These are phyloP conservation scores for Xylaria flabelliformis DNA, from an alignment of 495 filamentous ascomycete genomes.

Conservation along the genomic window DNA sequence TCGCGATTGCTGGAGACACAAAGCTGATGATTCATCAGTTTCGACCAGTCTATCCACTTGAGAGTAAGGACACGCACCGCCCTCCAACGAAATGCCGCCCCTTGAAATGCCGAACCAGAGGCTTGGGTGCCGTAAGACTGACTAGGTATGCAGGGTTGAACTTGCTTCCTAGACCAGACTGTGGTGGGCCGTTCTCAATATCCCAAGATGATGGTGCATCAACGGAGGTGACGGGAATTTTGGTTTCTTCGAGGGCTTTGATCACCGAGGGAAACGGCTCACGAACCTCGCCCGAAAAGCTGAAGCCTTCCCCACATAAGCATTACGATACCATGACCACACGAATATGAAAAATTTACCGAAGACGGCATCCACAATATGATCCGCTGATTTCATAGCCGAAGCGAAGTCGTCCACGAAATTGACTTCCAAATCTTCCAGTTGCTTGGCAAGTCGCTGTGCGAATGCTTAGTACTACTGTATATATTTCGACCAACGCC, in stretches of 20 bases:
- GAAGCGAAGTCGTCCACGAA: conserved; percentile 81
- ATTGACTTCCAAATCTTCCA: conserved; percentile 79
- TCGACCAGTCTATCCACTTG: not conserved
- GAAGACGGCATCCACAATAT: conserved; percentile 94
- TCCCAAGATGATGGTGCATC: conserved; percentile 95
- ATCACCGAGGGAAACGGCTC: conserved; percentile 89
- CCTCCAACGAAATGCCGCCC: conserved; percentile 92
- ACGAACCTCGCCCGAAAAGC: conserved; percentile 88
- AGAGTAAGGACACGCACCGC: conserved; percentile 51
- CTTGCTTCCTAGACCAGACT: conserved; percentile 74
- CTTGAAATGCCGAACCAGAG: conserved; percentile 80
- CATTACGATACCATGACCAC: conserved; percentile 14
- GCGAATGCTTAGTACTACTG: conserved; percentile 19
- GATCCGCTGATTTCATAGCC: conserved; percentile 70
- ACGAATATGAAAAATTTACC: conserved; percentile 54
- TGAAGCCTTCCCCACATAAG: conserved; percentile 68
- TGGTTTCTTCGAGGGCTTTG: conserved; percentile 71
- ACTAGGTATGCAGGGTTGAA: conserved; percentile 82
- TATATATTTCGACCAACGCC: not conserved
- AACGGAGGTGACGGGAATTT: conserved; percentile 80
- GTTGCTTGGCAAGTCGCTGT: conserved; percentile 81
- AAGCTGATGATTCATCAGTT: conserved; percentile 63
- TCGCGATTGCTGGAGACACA: conserved; percentile 74
- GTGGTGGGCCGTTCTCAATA: conserved; percentile 83
- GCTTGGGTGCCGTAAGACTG: conserved; percentile 93